phyloP scores from a whole-genome alignment of 148 eudicot species.

The Diospyros lotus region DNA sequence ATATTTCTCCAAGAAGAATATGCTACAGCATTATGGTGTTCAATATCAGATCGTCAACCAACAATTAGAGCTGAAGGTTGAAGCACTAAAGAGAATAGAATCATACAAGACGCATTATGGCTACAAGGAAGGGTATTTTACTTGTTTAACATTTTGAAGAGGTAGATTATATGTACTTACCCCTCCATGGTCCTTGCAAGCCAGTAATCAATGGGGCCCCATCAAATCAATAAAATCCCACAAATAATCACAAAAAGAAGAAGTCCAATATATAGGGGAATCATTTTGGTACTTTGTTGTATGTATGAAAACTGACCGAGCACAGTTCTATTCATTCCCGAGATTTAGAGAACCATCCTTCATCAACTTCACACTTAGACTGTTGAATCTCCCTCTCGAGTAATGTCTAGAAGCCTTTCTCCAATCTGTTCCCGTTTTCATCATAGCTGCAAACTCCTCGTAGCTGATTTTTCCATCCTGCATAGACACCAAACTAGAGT shows the following conservation, averaged over 20 bases:
- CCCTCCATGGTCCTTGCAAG: constrained; percentile 23
- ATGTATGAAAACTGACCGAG: constrained; percentile 19
- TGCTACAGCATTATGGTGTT: constrained; percentile 5
- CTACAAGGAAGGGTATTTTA: constrained; percentile 16
- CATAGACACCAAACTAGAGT: constrained; percentile 9
- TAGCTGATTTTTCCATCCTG: constrained; percentile 92
- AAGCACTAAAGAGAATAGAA: constrained; percentile 16
- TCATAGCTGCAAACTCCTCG: constrained; percentile 92
- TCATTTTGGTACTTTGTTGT: constrained; percentile 22
- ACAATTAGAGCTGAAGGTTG: constrained; percentile 6
- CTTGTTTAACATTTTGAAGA: constrained; percentile 21
- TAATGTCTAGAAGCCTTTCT: constrained; percentile 95
- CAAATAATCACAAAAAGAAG: constrained; percentile 32
- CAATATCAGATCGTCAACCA: not conserved
- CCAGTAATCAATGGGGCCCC: constrained; percentile 26
- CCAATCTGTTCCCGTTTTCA: constrained; percentile 98
- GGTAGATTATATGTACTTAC: constrained; percentile 26
- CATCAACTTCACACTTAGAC: constrained; percentile 76
- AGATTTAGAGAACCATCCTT: constrained; percentile 83
- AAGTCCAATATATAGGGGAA: constrained; percentile 40
- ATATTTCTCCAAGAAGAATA: not conserved
- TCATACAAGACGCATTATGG: constrained; percentile 15
- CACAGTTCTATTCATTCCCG: constrained; percentile 43
- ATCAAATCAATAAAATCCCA: constrained; percentile 20
- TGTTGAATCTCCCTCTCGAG: constrained; percentile 94